Evolutionary conservation across 176 grass and related monocot genomes (phyloP), one percentile per base, ranked within the genome.

Genomic region (Cenchrus purpureus): DNA sequence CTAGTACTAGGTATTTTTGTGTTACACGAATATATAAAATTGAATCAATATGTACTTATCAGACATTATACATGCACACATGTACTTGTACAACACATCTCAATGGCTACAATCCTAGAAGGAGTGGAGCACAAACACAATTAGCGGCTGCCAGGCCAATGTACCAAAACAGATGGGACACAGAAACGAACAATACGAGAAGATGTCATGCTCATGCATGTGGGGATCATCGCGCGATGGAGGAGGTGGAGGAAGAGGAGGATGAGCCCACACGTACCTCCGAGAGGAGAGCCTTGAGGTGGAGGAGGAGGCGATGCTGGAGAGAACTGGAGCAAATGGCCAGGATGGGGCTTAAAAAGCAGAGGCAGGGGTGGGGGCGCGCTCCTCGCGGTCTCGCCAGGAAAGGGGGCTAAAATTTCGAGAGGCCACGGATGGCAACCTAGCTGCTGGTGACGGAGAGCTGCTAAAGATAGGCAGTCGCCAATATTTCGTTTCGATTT

Each of bases 251-350:
- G 10, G 43, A 32, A 50, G 63, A 5, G 10, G 60, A 10, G 0
- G 70, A 15, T 0, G 11, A 4, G 4, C 12, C 46, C 45, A 22
- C 0, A 46, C 58, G 25, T 83, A 88, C 86, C 86, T 83, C 80
- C 57, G 56, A 70, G 86, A 82, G 80, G 80, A 83, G 71, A 74
- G 74, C 74, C 57, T 84, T 61, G 66, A 77, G 50, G 40, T 42
- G 37, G 86, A 73, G 74, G 61, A 37, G 57, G 68, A 14, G 34
- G 50, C 65, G 54, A 54, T 63, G 77, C 71, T 16, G 48, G 28
- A 63, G 40, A 46, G 7, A 53, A 63, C 80, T 56, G 68, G 68
- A 80, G 68, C 68, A 58, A 45, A 15, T 15, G 20, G 10, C 46
- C 48, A 0, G 74, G 51, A 11, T 50, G 77, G 77, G 57, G 15